Base-by-base conservation (phyloP, 2,329 filamentous ascomycete genomes). In the Clarireedia hainanense region DNA sequence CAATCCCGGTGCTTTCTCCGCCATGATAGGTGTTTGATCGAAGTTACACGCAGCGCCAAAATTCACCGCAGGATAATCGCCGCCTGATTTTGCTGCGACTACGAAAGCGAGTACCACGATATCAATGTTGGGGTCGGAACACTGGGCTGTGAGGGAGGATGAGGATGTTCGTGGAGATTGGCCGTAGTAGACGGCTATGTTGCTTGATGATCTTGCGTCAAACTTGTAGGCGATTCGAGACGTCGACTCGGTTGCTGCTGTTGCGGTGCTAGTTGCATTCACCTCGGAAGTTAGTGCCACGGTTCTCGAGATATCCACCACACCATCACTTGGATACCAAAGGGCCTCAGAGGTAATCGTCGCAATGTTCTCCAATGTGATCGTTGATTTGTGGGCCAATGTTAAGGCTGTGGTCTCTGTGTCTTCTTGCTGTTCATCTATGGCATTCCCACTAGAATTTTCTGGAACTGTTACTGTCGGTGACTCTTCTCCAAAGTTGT, bases 151-250 rank as follows among this genome's bases (percentile, higher is more conserved):
- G 24, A 75, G 65, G 20, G 61, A 53, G 30, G 61, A 62, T 37
- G 65, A 61, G n/a, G 62, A 49, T 14, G 66, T 66, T 47, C 64
- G 62, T 1, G 60, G 36, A 15, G 64, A 61, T 52, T 64, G 61
- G 14, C 68, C 68, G 42, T 65, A 71, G 57, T 70, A 70, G n/a
- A 70, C 68, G 3, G 66, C 69, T 27, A 70, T 51, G 45, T 70
- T 70, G 7, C 60, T 52, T 1, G 49, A 34, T 2, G 67, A 63
- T 17, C 55, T 24, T 2, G 64, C 40, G 53, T 68, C 55, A 60
- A 70, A 70, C 15, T 30, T 56, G 54, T 69, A 66, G 42, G 12
- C 42, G 17, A 23, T 45, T 5, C 9, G 3, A 23, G 42, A 23
- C 9, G 42, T 15, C 24, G 42, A 24, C 6, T 23, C 20, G 7